These are phyloP conservation scores for Ophiostoma sp. DNA, from an alignment of 2,329 filamentous ascomycete species.

Conservation along the genomic window DNA sequence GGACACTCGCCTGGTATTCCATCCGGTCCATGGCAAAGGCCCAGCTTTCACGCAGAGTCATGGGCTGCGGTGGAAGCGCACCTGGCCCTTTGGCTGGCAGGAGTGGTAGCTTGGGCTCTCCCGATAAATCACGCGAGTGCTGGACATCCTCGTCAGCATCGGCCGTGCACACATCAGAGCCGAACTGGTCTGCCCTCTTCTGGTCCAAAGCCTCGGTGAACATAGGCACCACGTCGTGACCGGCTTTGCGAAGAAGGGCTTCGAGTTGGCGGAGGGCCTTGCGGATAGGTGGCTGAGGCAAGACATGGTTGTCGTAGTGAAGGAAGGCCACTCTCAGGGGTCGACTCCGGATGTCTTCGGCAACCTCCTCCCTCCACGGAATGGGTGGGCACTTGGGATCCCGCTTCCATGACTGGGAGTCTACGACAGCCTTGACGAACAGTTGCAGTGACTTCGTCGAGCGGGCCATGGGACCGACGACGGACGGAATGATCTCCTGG, in stretches of 20 bases:
- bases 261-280: background rate
- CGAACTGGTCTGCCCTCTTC: background rate
- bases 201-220: background rate
- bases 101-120: background rate
- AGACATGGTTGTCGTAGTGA: background rate
- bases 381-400: background rate
- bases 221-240: constrained; percentile 1
- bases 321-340: background rate
- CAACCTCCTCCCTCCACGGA: background rate
- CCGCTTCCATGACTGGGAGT: background rate
- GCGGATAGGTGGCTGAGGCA: background rate
- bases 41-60: background rate
- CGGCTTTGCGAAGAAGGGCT: background rate
- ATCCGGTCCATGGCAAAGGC: background rate
- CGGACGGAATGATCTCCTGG: constrained; percentile 62
- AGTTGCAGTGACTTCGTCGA: constrained; percentile 53
- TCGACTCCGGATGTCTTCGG: background rate
- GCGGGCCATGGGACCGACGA: constrained; percentile 62
- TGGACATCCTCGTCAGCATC: background rate
- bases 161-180: background rate
- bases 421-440: background rate
- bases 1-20: background rate
- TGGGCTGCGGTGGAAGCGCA: background rate
- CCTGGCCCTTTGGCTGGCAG: background rate
- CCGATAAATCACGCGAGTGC: background rate